Base-by-base conservation (phyloP, 2,329 filamentous ascomycete genomes). In the Thelonectria blattea region DNA sequence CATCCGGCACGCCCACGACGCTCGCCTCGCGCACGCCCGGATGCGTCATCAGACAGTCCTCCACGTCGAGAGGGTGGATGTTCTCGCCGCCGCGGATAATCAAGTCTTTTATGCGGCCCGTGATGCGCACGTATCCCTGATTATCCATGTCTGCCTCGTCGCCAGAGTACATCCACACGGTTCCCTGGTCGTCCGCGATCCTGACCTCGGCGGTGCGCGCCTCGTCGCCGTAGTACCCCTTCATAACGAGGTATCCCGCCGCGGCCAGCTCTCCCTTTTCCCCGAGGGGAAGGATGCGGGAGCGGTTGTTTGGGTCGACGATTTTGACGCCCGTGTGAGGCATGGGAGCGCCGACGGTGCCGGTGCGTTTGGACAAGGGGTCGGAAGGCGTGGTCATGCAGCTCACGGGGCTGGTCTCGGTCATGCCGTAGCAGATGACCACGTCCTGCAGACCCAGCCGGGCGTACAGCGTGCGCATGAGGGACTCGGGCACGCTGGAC, bases 371-470 rank as follows among this genome's bases (percentile, higher is more conserved):
- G 39, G 84, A 83, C 3, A 92, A 79, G 0, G 91, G 88, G 72
- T 97, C 93, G 17, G 85, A 77, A 0, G 91, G 93, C 0, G 86
- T 81, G 0, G 93, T 97, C 93, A 97, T 97, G 65, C 85, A 86
- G 80, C 85, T 82, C 70, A 92, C 90, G 42, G 90, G 90, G 50
- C 83, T 85, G 1, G 93, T 97, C 77, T 97, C 93, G 1, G 93
- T 97, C 93, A 96, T 96, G 62, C 93, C 93, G 75, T 97, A 98
- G 80, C 93, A 97, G 65, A 97, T 97, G 0, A 93, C 94, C 20
- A 98, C 78, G 57, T 96, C 91, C 0, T 83, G 85, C 17, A 98
- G 79, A 50, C 95, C 95, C 9, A 98, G 81, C 2, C 80, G 83
- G 22, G 83, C 82, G 74, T 94, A 90, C 7, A 98, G 78, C 61